Evolutionary conservation across 2,329 filamentous ascomycete genomes (phyloP), one percentile per base, ranked within the genome.

Genomic region (Phialemoniopsis sp.): DNA sequence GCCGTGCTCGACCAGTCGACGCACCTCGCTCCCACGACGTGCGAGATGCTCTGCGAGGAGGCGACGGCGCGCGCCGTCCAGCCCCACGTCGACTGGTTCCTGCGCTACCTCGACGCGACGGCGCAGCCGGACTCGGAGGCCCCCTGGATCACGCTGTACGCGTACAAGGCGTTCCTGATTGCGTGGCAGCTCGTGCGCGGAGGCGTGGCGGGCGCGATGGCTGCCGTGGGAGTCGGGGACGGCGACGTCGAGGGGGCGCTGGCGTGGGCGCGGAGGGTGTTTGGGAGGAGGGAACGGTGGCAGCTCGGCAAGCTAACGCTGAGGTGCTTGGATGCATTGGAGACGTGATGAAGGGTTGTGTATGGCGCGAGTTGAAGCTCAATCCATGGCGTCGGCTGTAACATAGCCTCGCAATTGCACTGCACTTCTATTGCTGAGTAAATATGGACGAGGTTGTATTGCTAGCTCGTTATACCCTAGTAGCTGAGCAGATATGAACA

Each of bases 131-230:
- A 49, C 4, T 39, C 47, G 1, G 63, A 67, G 42, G 57, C 64
- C 1, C 64, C 64, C 1, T 67, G 63, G 63, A 51, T 64, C 9
- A 50, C 55, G 1, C 31, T 67, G 4, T 67, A 64, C 39, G 60
- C 60, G 6, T 67, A 63, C 44, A 64, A 62, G 40, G 60, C 60
- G 1, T 64, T 66, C 41, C 44, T 66, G 36, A 64, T 66, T 38
- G 64, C 63, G 0, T 66, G 59, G 59, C 58, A 66, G 40, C 52
- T 65, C 8, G 42, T 64, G 2, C 40, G 50, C 17, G 56, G 48
- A 1, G 51, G 57, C 0, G 39, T 58, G 2, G 17, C 52, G 8
- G 60, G 55, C 8, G 52, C 1, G n/a, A n/a, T n/a, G n/a, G n/a
- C n/a, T n/a, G n/a, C n/a, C n/a, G n/a, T n/a, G n/a, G n/a, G n/a